Conservation (phyloP, 23 red algal species). For the Agarophyton chilense region DNA sequence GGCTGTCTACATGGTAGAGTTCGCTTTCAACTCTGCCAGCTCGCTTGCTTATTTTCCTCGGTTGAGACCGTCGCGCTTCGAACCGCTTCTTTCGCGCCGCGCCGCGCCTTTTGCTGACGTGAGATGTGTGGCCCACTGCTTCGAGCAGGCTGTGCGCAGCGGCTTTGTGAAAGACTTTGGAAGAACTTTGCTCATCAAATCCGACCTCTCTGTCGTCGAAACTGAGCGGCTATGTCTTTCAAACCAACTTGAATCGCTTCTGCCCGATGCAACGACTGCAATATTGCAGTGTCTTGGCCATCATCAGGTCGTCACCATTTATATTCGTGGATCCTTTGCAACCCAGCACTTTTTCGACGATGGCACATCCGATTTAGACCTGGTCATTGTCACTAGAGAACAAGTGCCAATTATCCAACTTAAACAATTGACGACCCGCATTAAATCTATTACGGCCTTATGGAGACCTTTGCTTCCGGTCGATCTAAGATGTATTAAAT, state of each 20-base stretch:
- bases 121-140: background rate
- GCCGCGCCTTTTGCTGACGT: no score
- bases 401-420: background rate
- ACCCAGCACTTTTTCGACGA: background rate
- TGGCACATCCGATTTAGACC: conserved; percentile 58
- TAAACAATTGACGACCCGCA: background rate
- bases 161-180: conserved; percentile 59
- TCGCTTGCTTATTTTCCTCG: no score
- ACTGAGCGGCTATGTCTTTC: background rate
- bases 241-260: background rate
- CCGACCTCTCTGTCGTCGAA: conserved; percentile 1
- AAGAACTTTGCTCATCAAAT: conserved; percentile 1
- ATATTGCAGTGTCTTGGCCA: background rate
- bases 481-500: conserved; percentile 20
- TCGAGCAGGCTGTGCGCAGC: conserved; percentile 34
- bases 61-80: no score
- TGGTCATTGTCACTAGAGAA: conserved; percentile 16
- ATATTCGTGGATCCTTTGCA: conserved; percentile 50
- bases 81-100: no score
- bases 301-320: conserved; percentile 3
- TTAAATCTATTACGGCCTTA: background rate
- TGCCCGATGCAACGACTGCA: background rate
- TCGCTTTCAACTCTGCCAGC: no score
- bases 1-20: no score
- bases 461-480: background rate